These are phyloP conservation scores for Stachybotrys echinatus DNA, from an alignment of 2,329 filamentous ascomycete genomes.

Conservation along the genomic window DNA sequence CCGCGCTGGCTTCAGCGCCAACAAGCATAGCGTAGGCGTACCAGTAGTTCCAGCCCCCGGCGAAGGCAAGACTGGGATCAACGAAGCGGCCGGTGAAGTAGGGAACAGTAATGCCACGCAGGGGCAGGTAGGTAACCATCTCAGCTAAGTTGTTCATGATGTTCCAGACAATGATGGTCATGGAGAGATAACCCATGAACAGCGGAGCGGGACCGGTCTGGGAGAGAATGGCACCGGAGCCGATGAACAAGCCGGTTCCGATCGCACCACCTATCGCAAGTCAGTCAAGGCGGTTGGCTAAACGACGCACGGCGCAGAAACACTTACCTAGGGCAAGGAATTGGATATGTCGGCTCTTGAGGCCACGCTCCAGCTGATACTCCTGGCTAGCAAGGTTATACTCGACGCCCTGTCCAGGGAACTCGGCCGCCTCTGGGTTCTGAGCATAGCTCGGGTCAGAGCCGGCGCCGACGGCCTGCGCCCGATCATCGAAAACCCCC, in stretches of 20 bases:
- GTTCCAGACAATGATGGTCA: constrained; percentile 48
- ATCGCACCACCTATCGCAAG: constrained; percentile 41
- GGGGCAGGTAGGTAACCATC: constrained; percentile 49
- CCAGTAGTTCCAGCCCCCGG: constrained; percentile 57
- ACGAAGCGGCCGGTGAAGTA: constrained; percentile 52
- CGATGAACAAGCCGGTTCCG: constrained; percentile 60
- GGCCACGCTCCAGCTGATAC: constrained; percentile 47
- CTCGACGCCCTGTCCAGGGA: constrained; percentile 16
- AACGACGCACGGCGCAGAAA: not conserved
- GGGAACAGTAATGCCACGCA: constrained; percentile 51
- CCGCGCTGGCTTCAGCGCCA: constrained; percentile 53
- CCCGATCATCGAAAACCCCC: not conserved
- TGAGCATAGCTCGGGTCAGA: not conserved
- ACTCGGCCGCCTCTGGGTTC: not conserved
- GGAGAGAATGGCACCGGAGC: constrained; percentile 51
- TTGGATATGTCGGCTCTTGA: constrained; percentile 57
- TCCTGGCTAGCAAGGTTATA: constrained; percentile 29
- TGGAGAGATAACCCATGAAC: constrained; percentile 61
- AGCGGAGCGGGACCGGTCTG: constrained; percentile 59
- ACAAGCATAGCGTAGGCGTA: constrained; percentile 56
- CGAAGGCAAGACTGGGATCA: constrained; percentile 51
- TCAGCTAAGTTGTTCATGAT: constrained; percentile 52
- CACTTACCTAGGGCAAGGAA: constrained; percentile 51
- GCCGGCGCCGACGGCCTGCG: not conserved
- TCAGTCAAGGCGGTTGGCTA: not conserved